A percentile compares a stretch with the other conserved stretches of the same genome.
Conservation (phyloP, 1,284 basidiomycete genomes). For the Thecaphora thlaspeos region DNA sequence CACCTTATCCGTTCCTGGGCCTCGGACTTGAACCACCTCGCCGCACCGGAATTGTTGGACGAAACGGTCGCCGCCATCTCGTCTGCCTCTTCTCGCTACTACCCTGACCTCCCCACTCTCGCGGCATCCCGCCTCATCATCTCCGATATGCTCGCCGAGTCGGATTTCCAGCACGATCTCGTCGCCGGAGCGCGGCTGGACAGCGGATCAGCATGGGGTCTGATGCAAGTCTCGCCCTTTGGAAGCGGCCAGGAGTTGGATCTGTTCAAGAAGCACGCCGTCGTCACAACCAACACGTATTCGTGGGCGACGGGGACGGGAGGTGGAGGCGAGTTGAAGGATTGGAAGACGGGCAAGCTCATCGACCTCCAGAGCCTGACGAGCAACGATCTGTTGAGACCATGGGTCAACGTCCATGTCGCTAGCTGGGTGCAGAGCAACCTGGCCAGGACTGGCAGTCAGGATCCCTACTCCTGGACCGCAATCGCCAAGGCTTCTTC, state of each 20-base stretch:
- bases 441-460: conserved; percentile 37
- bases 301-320: conserved; percentile 26
- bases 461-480: conserved; percentile 48
- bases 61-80: conserved; percentile 51
- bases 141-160: conserved; percentile 54
- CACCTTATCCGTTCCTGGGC: conserved; percentile 52
- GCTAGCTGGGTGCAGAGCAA: conserved; percentile 54
- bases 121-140: conserved; percentile 44
- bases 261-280: conserved; percentile 40
- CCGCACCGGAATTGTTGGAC: conserved; percentile 28
- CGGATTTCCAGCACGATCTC: conserved; percentile 37
- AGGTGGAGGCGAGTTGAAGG: conserved; percentile 30
- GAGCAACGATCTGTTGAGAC: conserved; percentile 41
- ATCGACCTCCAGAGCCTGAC: conserved; percentile 24
- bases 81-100: conserved; percentile 51
- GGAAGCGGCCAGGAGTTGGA: conserved; percentile 32
- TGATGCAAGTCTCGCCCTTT: conserved; percentile 50
- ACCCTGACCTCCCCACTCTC: conserved; percentile 46
- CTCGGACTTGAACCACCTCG: conserved; percentile 35
- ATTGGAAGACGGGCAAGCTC: conserved; percentile 40
- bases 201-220: conserved; percentile 44
- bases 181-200: conserved; percentile 43
- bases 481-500: conserved; percentile 8
- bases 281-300: conserved; percentile 26
- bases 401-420: conserved; percentile 55